These are phyloP conservation scores for Acanthamoeba sp. DNA, from an alignment of 208 protist species.

Conservation along the genomic window DNA sequence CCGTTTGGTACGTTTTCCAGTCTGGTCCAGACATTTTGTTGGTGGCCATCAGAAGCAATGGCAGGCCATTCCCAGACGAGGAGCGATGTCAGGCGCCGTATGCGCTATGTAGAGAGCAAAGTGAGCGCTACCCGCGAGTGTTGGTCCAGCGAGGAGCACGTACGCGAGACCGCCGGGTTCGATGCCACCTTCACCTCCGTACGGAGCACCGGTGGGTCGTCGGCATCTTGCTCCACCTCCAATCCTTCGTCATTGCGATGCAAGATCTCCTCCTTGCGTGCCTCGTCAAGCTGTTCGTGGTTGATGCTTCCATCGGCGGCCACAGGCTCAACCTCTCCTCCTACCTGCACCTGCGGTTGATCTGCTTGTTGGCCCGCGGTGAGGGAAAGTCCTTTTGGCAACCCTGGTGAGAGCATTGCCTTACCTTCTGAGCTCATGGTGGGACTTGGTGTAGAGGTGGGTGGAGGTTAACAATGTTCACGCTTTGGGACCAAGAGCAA, in stretches of 20 bases:
- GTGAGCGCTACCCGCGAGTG: background rate
- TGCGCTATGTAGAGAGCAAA: background rate
- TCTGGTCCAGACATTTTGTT: no score
- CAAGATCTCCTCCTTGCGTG: background rate
- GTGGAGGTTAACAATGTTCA: no score
- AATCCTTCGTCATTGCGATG: background rate
- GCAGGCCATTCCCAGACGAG: constrained; percentile 6
- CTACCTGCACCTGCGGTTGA: no score
- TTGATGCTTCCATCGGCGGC: background rate
- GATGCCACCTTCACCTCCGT: background rate
- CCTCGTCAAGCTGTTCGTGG: background rate
- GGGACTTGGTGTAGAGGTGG: no score
- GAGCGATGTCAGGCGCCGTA: background rate
- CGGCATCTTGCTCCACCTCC: background rate
- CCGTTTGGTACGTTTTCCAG: no score
- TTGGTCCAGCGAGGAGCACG: background rate
- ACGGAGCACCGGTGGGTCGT: background rate
- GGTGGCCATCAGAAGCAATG: constrained; percentile 7
- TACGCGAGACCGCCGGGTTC: background rate
- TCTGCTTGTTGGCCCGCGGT: no score
- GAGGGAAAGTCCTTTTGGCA: no score
- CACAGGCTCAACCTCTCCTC: background rate
- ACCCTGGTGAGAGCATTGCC: no score
- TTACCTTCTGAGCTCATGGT: no score
- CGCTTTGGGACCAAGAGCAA: no score